phyloP scores from a whole-genome alignment of 768 basidiomycete species.

The Trichaptum fuscoviolaceum region DNA sequence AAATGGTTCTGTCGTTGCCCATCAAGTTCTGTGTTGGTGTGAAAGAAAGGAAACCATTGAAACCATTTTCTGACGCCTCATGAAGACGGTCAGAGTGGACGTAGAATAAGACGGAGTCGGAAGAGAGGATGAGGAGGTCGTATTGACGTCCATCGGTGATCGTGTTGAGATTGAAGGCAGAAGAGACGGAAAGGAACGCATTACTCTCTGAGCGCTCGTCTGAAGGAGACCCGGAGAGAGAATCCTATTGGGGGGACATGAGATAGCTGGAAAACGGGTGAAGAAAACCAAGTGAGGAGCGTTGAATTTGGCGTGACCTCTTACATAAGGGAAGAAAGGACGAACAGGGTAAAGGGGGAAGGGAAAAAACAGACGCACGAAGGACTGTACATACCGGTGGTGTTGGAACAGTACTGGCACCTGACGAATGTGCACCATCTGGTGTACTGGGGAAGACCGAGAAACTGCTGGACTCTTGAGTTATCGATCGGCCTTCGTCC shows the following conservation, averaged over 20 bases:
- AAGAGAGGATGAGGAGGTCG: slow-evolving; percentile 61
- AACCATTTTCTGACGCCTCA: slow-evolving; percentile 55
- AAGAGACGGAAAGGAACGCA: slow-evolving; percentile 69
- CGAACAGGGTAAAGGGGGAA: too few species aligned
- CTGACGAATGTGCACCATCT: too few species aligned
- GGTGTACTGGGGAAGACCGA: too few species aligned
- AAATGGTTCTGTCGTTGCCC: slow-evolving; percentile 30
- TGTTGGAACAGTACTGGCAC: too few species aligned
- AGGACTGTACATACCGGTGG: too few species aligned
- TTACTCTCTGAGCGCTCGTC: slow-evolving; percentile 37
- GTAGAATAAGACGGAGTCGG: slow-evolving; percentile 82
- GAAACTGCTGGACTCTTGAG: too few species aligned
- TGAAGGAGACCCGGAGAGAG: slow-evolving; percentile 17
- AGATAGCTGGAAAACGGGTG: too few species aligned
- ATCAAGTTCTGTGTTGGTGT: slow-evolving; percentile 33
- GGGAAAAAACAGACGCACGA: too few species aligned
- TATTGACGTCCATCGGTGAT: slow-evolving; percentile 46
- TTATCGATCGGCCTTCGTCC: too few species aligned
- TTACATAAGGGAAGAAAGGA: too few species aligned
- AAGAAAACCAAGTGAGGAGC: too few species aligned
- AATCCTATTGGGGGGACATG: background rate
- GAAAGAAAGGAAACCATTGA: slow-evolving; percentile 51
- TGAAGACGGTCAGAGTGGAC: slow-evolving; percentile 60
- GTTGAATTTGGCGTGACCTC: too few species aligned
- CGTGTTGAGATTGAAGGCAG: slow-evolving; percentile 73